Conservation (phyloP, 345 rosid genomes). For the Draba incana region DNA sequence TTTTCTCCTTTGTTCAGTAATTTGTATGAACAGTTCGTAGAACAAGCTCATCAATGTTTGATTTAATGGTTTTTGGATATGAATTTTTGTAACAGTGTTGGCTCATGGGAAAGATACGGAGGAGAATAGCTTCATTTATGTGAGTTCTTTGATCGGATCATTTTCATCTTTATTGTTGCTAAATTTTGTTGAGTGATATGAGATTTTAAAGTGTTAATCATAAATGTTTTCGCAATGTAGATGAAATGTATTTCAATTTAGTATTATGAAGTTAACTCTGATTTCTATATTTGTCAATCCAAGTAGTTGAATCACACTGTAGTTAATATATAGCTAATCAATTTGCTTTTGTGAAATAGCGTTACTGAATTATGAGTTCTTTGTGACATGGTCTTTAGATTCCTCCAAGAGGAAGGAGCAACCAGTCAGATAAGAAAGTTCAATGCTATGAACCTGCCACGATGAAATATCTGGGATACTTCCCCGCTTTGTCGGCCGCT, state of each 20-base stretch:
- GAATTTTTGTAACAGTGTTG: conserved; percentile 52
- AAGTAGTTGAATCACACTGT: conserved; percentile 4
- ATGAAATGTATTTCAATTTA: not conserved
- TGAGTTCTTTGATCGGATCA: conserved; percentile 48
- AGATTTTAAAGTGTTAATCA: conserved; percentile 4
- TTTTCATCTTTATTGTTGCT: conserved; percentile 16
- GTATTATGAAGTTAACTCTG: not conserved
- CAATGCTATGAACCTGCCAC: conserved; percentile 99
- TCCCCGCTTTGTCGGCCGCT: conserved; percentile 63
- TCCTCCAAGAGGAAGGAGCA: conserved; percentile 91
- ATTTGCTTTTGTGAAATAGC: not conserved
- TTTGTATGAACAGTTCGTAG: not conserved
- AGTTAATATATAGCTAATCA: conserved; percentile 14
- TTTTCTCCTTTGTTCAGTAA: conserved; percentile 5
- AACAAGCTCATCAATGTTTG: conserved; percentile 6
- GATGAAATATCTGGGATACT: conserved; percentile 90
- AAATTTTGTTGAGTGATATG: not conserved
- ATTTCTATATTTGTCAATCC: conserved; percentile 25
- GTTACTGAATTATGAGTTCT: conserved; percentile 10
- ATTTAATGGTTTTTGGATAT: conserved; percentile 14
- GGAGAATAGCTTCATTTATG: conserved; percentile 90
- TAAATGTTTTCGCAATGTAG: not conserved
- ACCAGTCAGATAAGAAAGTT: conserved; percentile 80
- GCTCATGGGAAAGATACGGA: conserved; percentile 78
- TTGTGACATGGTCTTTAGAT: conserved; percentile 49